phyloP scores from a whole-genome alignment of 371 early-diverging fungal species.

The Choanephora cucurbitarum region DNA sequence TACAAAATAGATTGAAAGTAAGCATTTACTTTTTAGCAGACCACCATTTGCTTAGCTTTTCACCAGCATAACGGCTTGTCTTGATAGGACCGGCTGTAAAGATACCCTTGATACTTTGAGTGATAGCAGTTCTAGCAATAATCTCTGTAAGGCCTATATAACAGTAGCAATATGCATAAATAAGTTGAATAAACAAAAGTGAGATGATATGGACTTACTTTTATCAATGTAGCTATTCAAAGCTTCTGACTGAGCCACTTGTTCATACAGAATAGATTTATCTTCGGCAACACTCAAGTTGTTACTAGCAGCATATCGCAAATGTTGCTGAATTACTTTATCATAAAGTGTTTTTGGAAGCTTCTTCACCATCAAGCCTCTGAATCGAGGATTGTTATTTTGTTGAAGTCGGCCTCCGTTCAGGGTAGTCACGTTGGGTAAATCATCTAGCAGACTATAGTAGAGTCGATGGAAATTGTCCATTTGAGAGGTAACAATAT shows the following conservation, averaged over 20 bases:
- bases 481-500: slow-evolving; percentile 87
- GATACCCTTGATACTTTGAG: slow-evolving; percentile 92
- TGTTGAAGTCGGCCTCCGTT: slow-evolving; percentile 65
- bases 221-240: slow-evolving; percentile 39
- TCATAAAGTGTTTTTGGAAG: slow-evolving; percentile 66
- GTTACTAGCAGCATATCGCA: slow-evolving; percentile 24
- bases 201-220: slow-evolving; percentile 21
- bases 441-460: slow-evolving; percentile 73
- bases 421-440: slow-evolving; percentile 72
- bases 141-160: slow-evolving; percentile 40
- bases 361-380: slow-evolving; percentile 66
- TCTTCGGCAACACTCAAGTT: slow-evolving; percentile 37
- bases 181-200: no score
- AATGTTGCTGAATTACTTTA: slow-evolving; percentile 40
- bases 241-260: slow-evolving; percentile 43
- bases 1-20: slow-evolving; percentile 1
- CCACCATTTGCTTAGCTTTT: slow-evolving; percentile 75
- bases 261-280: slow-evolving; percentile 41
- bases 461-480: slow-evolving; percentile 81
- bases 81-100: slow-evolving; percentile 85
- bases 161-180: no score
- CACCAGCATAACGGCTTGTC: slow-evolving; percentile 72
- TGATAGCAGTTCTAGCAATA: slow-evolving; percentile 74
- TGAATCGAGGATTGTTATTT: slow-evolving; percentile 58
- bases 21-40: slow-evolving; percentile 45